Percentiles rank a stretch among this genome's conserved stretches.
These are phyloP conservation scores for Blastobotrys petasosporus DNA, from an alignment of 1,139 yeast species.

Conservation along the genomic window DNA sequence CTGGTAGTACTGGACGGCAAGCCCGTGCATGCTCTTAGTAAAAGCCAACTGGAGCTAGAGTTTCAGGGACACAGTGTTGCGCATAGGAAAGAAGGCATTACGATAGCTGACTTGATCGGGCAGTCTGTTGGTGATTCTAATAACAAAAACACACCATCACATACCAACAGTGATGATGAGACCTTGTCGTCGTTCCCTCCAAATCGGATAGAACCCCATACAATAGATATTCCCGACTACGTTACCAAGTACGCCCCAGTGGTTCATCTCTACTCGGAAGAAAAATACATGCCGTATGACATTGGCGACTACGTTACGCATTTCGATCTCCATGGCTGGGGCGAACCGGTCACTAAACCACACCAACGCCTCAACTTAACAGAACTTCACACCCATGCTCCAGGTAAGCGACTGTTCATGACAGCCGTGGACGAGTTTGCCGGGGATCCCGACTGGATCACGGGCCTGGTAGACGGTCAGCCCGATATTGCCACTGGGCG, in stretches of 20 bases:
- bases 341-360: constrained; percentile 12
- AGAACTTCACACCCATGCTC: constrained; percentile 21
- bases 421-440: constrained; percentile 68
- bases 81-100: too few species aligned
- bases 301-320: constrained; percentile 61
- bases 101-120: too few species aligned
- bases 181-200: too few species aligned
- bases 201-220: too few species aligned
- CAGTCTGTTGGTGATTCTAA: too few species aligned
- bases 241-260: constrained; percentile 68
- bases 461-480: constrained; percentile 53
- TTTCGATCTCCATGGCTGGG: constrained; percentile 38
- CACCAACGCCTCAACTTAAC: not conserved
- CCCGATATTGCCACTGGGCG: constrained; percentile 72
- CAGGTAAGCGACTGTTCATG: constrained; percentile 37
- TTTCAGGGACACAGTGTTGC: too few species aligned
- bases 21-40: too few species aligned
- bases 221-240: constrained; percentile 54
- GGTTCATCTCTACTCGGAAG: constrained; percentile 86
- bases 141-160: too few species aligned
- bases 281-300: constrained; percentile 78
- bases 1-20: too few species aligned
- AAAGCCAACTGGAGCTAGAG: too few species aligned
- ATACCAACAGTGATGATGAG: too few species aligned
- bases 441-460: constrained; percentile 77